Percentiles rank a stretch among this genome's conserved stretches.
phyloP scores from a whole-genome alignment of 2,329 filamentous ascomycete species.

The Rasamsonia emersonii region DNA sequence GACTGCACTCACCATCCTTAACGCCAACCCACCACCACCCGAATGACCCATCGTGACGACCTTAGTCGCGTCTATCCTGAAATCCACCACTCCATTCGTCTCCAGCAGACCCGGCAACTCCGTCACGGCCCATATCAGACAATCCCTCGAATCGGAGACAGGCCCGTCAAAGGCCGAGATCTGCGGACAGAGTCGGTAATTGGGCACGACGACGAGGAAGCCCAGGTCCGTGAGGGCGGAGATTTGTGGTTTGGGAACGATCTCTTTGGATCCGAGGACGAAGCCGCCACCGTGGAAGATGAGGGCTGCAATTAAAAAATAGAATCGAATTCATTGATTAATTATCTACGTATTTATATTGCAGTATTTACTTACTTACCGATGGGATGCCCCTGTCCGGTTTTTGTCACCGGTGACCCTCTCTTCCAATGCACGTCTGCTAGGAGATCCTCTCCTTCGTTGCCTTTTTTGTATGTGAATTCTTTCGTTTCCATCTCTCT shows the following conservation, averaged over 20 bases:
- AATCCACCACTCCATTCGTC: not conserved
- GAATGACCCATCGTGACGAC: slow-evolving; percentile 1
- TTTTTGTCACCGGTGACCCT: not conserved
- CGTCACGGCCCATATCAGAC: not conserved
- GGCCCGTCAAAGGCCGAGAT: slow-evolving; percentile 1
- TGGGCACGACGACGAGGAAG: slow-evolving; percentile 1
- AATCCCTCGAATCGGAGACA: slow-evolving; percentile 1
- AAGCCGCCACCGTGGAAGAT: slow-evolving; percentile 2
- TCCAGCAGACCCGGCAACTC: not conserved
- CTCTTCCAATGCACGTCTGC: slow-evolving; percentile 1
- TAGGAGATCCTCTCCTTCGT: not conserved
- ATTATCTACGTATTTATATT: not conserved
- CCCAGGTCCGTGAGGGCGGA: not conserved
- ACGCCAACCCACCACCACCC: not conserved
- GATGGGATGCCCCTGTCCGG: not conserved
- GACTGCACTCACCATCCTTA: not conserved
- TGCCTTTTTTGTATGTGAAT: not conserved
- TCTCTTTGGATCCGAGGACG: slow-evolving; percentile 1
- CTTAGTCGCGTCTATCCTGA: not conserved
- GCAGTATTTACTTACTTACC: no score
- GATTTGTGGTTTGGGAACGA: not conserved
- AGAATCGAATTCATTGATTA: not conserved
- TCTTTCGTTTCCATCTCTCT: slow-evolving; percentile 1
- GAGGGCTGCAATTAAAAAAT: not conserved
- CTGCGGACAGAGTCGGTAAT: slow-evolving; percentile 3